Evolutionary conservation across 2,329 filamentous ascomycete genomes (phyloP).

Genomic region (Calonectria hongkongensis): DNA sequence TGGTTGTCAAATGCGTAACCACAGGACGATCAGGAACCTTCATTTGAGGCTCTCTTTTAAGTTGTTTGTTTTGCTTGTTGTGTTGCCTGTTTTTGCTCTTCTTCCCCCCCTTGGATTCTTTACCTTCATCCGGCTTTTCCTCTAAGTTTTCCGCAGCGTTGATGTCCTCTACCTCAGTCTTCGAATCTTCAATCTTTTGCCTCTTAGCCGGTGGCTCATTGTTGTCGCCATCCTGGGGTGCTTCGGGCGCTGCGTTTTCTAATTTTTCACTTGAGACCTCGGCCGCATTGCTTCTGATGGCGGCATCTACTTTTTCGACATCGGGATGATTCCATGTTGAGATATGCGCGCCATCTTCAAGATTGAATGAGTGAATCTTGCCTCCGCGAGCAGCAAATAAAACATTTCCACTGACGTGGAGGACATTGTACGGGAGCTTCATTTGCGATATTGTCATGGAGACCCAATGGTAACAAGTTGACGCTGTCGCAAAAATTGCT

Average conservation of each 20-base stretch:
- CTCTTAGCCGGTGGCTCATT: slow-evolving; percentile 61
- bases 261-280: slow-evolving; percentile 41
- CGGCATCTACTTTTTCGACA: slow-evolving; percentile 58
- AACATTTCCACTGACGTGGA: slow-evolving; percentile 73
- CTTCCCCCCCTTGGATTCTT: slow-evolving; percentile 54
- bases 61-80: slow-evolving; percentile 40
- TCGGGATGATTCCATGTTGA: slow-evolving; percentile 77
- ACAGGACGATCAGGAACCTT: slow-evolving; percentile 73
- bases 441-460: slow-evolving; percentile 54
- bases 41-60: slow-evolving; percentile 47
- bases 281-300: slow-evolving; percentile 50
- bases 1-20: slow-evolving; percentile 80
- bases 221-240: slow-evolving; percentile 45
- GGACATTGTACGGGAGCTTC: slow-evolving; percentile 79
- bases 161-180: slow-evolving; percentile 43
- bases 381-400: slow-evolving; percentile 85
- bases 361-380: slow-evolving; percentile 80
- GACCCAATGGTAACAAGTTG: slow-evolving; percentile 27
- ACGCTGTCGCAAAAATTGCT: slow-evolving; percentile 28
- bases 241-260: slow-evolving; percentile 30
- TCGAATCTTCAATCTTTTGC: slow-evolving; percentile 56
- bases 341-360: slow-evolving; percentile 74
- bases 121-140: slow-evolving; percentile 45
- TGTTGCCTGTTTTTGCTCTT: slow-evolving; percentile 57
- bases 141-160: slow-evolving; percentile 41